A percentile compares a stretch with the other conserved stretches of the same genome.
These are phyloP conservation scores for Climacium dendroides DNA, from an alignment of 225 moss, liverwort and hornwort genomes.

Conservation along the genomic window DNA sequence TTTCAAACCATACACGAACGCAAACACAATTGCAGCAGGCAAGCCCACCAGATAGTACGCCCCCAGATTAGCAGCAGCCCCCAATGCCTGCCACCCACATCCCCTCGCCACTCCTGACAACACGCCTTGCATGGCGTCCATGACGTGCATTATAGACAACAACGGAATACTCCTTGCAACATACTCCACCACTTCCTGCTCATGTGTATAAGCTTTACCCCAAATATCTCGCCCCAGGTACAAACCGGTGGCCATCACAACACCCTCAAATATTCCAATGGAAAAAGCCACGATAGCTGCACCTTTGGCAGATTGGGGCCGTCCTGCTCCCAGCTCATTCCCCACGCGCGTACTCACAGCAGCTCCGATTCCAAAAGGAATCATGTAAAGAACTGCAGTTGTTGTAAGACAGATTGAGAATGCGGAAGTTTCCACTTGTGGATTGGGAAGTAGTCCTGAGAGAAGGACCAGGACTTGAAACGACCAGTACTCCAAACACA, in stretches of 20 bases:
- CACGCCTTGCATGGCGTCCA: constrained; percentile 41
- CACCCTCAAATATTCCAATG: constrained; percentile 20
- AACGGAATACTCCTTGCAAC: constrained; percentile 27
- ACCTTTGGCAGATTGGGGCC: constrained; percentile 30
- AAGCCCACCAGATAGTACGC: constrained; percentile 52
- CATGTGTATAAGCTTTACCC: constrained; percentile 28
- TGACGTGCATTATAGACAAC: constrained; percentile 13
- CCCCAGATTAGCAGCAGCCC: constrained; percentile 47
- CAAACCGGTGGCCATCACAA: background rate
- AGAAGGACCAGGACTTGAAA: constrained; percentile 46
- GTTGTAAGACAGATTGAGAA: constrained; percentile 45
- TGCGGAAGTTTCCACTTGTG: constrained; percentile 48
- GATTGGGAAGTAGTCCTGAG: constrained; percentile 64
- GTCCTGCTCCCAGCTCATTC: constrained; percentile 69
- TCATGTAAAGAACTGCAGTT: constrained; percentile 27
- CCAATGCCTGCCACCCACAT: constrained; percentile 51
- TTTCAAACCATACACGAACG: constrained; percentile 31
- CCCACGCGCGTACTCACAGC: constrained; percentile 62
- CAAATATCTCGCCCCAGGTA: constrained; percentile 19
- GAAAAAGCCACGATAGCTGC: constrained; percentile 20
- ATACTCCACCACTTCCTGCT: constrained; percentile 18
- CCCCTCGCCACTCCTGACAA: constrained; percentile 57
- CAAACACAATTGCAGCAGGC: constrained; percentile 39
- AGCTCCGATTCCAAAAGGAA: constrained; percentile 42
- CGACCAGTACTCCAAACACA: constrained; percentile 69